These are phyloP conservation scores for Termitomyces sp. DNA, from an alignment of 768 basidiomycete species.

Conservation along the genomic window DNA sequence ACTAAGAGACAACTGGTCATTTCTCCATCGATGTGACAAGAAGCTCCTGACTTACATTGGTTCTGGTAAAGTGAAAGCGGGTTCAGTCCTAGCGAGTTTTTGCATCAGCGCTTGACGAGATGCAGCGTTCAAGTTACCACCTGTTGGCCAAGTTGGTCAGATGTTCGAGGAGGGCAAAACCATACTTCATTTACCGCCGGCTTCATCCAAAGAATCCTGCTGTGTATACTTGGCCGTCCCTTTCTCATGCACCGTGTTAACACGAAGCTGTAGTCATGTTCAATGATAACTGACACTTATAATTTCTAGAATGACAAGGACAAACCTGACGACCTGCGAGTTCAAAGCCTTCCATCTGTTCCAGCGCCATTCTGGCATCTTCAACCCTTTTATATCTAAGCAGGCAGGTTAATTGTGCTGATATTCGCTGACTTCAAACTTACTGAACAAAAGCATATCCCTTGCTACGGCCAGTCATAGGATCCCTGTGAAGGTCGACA, in stretches of 20 bases:
- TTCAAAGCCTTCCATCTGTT: conserved; percentile 99
- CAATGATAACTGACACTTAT: not conserved
- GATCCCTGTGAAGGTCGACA: conserved; percentile 96
- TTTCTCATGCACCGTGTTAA: conserved; percentile 91
- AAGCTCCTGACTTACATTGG: conserved; percentile 45
- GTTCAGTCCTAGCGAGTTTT: conserved; percentile 96
- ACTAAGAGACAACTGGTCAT: conserved; percentile 29
- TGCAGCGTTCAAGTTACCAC: conserved; percentile 96
- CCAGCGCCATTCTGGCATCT: conserved; percentile 94
- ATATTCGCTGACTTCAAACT: conserved; percentile 20
- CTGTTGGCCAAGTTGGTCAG: conserved; percentile 32
- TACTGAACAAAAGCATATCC: conserved; percentile 98
- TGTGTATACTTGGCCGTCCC: conserved; percentile 72
- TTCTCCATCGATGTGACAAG: conserved; percentile 9
- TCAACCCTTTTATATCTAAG: conserved; percentile 82
- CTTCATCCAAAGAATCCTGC: conserved; percentile 82
- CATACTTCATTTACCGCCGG: conserved; percentile 56
- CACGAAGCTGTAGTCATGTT: conserved; percentile 54
- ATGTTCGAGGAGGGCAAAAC: not conserved
- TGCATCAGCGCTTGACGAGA: conserved; percentile 99
- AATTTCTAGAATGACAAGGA: conserved; percentile 2
- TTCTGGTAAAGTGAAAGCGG: conserved; percentile 49
- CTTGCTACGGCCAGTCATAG: conserved; percentile 92
- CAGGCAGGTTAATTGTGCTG: not conserved
- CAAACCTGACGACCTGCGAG: conserved; percentile 89